A percentile compares a stretch with the other conserved stretches of the same genome.
These are phyloP conservation scores for Orbilia blumenaviensis DNA, from an alignment of 2,329 filamentous ascomycete species.

Conservation along the genomic window DNA sequence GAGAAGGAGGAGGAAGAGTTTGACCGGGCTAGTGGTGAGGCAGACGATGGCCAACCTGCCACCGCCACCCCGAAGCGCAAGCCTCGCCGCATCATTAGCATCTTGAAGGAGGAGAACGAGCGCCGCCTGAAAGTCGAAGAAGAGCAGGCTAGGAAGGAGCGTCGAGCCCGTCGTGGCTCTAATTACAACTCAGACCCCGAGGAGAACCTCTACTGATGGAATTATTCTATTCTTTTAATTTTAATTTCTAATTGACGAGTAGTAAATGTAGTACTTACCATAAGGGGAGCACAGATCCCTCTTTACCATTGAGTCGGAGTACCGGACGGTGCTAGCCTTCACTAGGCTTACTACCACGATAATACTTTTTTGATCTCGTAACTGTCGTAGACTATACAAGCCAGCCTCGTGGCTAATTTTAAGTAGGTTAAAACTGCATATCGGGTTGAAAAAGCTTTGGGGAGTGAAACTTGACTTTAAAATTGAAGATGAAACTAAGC, in stretches of 20 bases:
- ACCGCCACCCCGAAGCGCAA: not conserved
- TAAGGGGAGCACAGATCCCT: too few species aligned
- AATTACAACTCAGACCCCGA: not conserved
- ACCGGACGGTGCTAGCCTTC: not conserved
- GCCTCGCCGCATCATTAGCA: slow-evolving; percentile 2
- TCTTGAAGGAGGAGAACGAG: slow-evolving; percentile 12
- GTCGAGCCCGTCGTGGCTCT: not conserved
- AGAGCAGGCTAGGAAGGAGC: not conserved
- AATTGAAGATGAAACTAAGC: too few species aligned
- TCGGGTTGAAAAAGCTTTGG: too few species aligned
- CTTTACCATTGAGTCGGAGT: not conserved
- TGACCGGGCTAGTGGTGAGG: not conserved
- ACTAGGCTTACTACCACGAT: not conserved
- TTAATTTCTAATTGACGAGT: not conserved
- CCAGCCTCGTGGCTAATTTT: too few species aligned
- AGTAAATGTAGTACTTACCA: too few species aligned
- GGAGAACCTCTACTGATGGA: not conserved
- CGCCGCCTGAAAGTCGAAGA: not conserved
- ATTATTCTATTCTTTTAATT: not conserved
- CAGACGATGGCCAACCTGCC: not conserved
- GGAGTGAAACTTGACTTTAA: too few species aligned
- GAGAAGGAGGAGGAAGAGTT: not conserved
- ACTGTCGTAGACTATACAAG: too few species aligned
- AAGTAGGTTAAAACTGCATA: too few species aligned
- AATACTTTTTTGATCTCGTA: not conserved